Percentiles rank a stretch among this genome's conserved stretches.
These are phyloP conservation scores for Solanum dulcamara DNA, from an alignment of 257 asterid species.

Conservation along the genomic window DNA sequence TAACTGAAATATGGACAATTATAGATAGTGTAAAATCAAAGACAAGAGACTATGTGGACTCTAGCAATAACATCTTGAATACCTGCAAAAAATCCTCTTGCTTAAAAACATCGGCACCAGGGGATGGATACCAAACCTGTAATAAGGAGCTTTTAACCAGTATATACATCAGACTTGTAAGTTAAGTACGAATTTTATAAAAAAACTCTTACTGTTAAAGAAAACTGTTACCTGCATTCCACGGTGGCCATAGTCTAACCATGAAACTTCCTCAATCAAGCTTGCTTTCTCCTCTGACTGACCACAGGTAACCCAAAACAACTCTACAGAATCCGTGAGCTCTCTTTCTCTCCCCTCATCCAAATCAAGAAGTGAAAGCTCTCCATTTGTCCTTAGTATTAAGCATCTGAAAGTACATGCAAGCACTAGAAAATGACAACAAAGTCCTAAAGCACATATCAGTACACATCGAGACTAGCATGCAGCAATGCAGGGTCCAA, in stretches of 20 bases:
- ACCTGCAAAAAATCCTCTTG: constrained; percentile 99
- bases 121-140: constrained; percentile 99
- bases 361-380: constrained; percentile 94
- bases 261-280: constrained; percentile 96
- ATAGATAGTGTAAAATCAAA: neutral
- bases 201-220: constrained; percentile 1
- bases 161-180: constrained; percentile 26
- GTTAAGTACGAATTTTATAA: neutral
- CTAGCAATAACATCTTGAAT: neutral
- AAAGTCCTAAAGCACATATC: neutral
- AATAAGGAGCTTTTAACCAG: constrained; percentile 34
- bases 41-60: neutral
- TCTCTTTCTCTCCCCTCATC: constrained; percentile 97
- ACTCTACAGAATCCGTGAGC: constrained; percentile 90
- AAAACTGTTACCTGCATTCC: constrained; percentile 92
- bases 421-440: neutral
- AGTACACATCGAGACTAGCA: constrained; percentile 3
- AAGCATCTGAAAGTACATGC: constrained; percentile 52
- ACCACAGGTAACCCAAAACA: constrained; percentile 99
- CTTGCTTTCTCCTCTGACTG: constrained; percentile 84
- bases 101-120: constrained; percentile 82
- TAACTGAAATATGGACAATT: neutral
- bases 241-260: constrained; percentile 97
- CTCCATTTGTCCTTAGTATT: constrained; percentile 87
- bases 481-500: constrained; percentile 1